phyloP scores from a whole-genome alignment of 768 basidiomycete species.

The Termitomyces sp. region DNA sequence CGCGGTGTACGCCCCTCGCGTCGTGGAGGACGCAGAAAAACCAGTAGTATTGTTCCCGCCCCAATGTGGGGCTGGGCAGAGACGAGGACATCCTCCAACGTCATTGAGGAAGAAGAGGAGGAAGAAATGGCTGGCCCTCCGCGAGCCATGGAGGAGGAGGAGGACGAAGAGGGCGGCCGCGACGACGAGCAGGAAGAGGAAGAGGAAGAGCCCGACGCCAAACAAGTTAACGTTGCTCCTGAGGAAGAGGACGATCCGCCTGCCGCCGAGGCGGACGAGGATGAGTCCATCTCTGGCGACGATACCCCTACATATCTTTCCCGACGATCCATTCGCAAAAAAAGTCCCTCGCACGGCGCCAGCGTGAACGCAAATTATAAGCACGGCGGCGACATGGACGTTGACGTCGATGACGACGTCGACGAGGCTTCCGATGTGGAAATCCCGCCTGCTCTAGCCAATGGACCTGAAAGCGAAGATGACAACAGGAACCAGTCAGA shows the following conservation, averaged over 20 bases:
- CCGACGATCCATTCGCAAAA: constrained; percentile 9
- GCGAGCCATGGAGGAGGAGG: constrained; percentile 59
- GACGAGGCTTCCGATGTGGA: constrained; percentile 13
- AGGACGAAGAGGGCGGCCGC: constrained; percentile 36
- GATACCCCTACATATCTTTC: constrained; percentile 10
- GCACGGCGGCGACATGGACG: constrained; percentile 11
- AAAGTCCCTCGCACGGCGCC: constrained; percentile 1
- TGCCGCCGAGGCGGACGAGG: constrained; percentile 11
- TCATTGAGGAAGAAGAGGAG: constrained; percentile 46
- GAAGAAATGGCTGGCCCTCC: constrained; percentile 43
- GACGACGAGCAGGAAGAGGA: constrained; percentile 14
- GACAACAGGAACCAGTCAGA: constrained; percentile 21
- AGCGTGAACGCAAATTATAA: constrained; percentile 7
- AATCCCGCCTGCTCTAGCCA: constrained; percentile 1
- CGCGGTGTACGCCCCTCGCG: constrained; percentile 16
- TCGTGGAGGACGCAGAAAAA: constrained; percentile 20
- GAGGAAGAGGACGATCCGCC: constrained; percentile 16
- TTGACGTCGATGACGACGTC: constrained; percentile 13
- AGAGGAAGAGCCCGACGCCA: constrained; percentile 22
- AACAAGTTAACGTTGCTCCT: background rate
- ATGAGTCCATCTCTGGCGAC: constrained; percentile 10
- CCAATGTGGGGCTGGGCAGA: constrained; percentile 88
- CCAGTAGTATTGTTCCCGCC: constrained; percentile 62
- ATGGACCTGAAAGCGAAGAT: constrained; percentile 17
- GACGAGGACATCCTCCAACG: constrained; percentile 29